A percentile compares a stretch with the other conserved stretches of the same genome.
These are phyloP conservation scores for Fusarium nisikadoi DNA, from an alignment of 2,329 filamentous ascomycete genomes.

Conservation along the genomic window DNA sequence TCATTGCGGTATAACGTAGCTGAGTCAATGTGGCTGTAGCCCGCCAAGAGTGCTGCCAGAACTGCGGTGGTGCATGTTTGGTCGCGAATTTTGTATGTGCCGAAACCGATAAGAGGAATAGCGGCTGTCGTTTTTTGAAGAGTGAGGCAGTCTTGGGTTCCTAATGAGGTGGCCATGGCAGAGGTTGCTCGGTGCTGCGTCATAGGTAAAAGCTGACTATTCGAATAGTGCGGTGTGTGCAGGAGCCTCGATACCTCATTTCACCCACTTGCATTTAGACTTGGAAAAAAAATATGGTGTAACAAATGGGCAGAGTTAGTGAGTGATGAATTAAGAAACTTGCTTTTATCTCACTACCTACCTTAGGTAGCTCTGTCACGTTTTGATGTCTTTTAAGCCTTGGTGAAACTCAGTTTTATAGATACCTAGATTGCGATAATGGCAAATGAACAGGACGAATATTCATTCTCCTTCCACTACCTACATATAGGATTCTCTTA, in stretches of 20 bases:
- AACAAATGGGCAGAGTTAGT: background rate
- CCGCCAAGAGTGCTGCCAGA: conserved; percentile 64
- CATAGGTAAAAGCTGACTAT: background rate
- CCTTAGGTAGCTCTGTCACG: background rate
- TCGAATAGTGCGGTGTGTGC: background rate
- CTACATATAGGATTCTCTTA: background rate
- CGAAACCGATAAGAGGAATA: conserved; percentile 77
- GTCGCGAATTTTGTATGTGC: conserved; percentile 71
- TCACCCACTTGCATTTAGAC: background rate
- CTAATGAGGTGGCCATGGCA: conserved; percentile 18
- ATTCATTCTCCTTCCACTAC: background rate
- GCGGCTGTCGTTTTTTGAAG: conserved; percentile 37
- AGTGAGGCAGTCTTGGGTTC: conserved; percentile 25
- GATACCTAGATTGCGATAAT: background rate
- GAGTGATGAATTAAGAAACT: background rate
- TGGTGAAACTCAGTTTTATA: background rate
- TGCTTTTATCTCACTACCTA: background rate
- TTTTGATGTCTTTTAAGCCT: background rate
- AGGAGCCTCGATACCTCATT: background rate
- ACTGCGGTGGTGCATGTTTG: conserved; percentile 67
- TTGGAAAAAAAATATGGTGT: background rate
- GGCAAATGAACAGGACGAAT: background rate
- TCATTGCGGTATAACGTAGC: conserved; percentile 75
- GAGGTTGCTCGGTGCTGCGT: background rate
- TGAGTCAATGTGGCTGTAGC: conserved; percentile 74